Evolutionary conservation across 2,329 filamentous ascomycete genomes (phyloP).

Genomic region (Epichloe uncinata): DNA sequence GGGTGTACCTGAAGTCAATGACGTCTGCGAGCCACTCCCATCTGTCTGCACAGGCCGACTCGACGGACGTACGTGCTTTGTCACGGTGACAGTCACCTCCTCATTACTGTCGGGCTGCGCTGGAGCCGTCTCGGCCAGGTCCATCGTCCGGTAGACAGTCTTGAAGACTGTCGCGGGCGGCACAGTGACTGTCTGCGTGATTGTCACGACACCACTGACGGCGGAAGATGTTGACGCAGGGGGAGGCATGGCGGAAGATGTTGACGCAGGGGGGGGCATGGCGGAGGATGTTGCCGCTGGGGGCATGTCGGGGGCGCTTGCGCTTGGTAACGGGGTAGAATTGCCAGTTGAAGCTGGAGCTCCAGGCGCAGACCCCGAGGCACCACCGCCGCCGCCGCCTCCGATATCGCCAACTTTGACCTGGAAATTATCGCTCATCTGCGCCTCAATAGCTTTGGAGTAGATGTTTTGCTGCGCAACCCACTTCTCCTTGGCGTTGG

Average conservation of each 20-base stretch:
- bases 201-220: slow-evolving; percentile 13
- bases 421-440: slow-evolving; percentile 32
- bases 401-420: slow-evolving; percentile 23
- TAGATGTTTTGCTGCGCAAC: slow-evolving; percentile 26
- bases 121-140: neutral
- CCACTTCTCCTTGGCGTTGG: slow-evolving; percentile 15
- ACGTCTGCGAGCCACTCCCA: too few relatives aligned
- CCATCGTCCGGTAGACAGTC: slow-evolving; percentile 23
- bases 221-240: slow-evolving; percentile 1
- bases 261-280: neutral
- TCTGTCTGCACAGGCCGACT: neutral
- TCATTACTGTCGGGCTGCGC: neutral
- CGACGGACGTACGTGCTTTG: slow-evolving; percentile 1
- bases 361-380: neutral
- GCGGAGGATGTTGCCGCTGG: neutral
- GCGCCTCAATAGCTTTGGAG: slow-evolving; percentile 28
- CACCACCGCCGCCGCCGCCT: slow-evolving; percentile 6
- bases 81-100: slow-evolving; percentile 3
- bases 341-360: neutral
- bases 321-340: neutral
- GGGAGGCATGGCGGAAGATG: slow-evolving; percentile 1
- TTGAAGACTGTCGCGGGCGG: slow-evolving; percentile 25
- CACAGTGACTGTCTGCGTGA: slow-evolving; percentile 23
- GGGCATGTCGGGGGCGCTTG: neutral
- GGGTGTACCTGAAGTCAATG: too few relatives aligned